Evolutionary conservation across 1,284 basidiomycete genomes (phyloP), one percentile per base, ranked within the genome.

Genomic region (Cutaneotrichosporon cavernicola): DNA sequence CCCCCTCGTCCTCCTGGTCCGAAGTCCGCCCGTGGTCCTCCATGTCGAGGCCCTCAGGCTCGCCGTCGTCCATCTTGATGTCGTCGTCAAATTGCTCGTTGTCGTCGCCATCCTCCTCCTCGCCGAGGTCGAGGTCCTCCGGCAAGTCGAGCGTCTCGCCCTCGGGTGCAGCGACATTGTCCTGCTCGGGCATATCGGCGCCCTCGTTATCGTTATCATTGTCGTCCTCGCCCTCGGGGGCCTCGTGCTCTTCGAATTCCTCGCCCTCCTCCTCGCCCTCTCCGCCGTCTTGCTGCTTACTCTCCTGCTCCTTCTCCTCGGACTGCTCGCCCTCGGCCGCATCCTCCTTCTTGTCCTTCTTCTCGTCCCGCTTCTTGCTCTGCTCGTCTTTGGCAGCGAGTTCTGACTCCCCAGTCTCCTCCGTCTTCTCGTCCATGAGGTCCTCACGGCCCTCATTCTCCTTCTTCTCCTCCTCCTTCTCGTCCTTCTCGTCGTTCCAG

Each of bases 401-500:
- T 69, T 94, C 90, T 4, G 89, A 85, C 46, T 88, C 83, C 34
- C 84, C 72, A 38, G 73, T 72, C 61, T 78, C 79, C 68, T 78
- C 69, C 22, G 62, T 74, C 66, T 78, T 78, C 70, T 82, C 70
- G 69, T 82, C 73, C 69, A 80, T 81, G 62, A 79, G 75, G 62
- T 81, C 81, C 63, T 83, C 81, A 26, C 66, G 65, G 6, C 70
- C 70, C 30, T 69, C 73, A 16, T 74, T 63, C 67, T 80, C 74
- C 66, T 73, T 82, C 36, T 83, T 78, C 46, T 83, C 77, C 60
- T 86, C 81, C 58, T 84, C 80, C 32, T 82, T 76, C 68, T 95
- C 89, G 68, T 84, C 80, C 32, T 82, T 76, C 68, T 95, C 89
- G 68, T 94, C 90, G 40, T 90, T 92, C 96, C 97, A 98, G 70